Evolutionary conservation across 1,284 basidiomycete genomes (phyloP), one percentile per base, ranked within the genome.

Genomic region (Moesziomyces parantarcticus): DNA sequence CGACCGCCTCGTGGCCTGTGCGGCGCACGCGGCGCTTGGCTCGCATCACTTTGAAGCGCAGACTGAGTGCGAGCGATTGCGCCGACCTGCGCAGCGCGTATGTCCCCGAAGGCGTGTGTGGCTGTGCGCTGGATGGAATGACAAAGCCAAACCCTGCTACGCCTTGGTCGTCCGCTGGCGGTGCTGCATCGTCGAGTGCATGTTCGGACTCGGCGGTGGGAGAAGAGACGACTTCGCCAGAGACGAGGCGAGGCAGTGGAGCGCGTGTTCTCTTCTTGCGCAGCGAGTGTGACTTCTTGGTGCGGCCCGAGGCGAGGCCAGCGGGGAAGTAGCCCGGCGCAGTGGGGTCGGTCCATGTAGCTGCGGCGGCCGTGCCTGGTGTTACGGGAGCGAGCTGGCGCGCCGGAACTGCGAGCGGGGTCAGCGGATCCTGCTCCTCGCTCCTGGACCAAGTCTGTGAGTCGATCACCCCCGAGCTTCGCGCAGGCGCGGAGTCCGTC

Each of bases 281-380:
- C 25, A 58, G 21, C 5, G 55, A 52, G 11, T 51, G 42, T 1
- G 40, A 7, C 29, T 52, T 58, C 20, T 34, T 49, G n/a, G 48
- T 67, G 41, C 23, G 42, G 10, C 50, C 49, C 16, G 20, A 21
- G 21, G 21, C 44, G 10, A 73, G 59, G 10, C 58, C 59, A 2
- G 71, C 58, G 8, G 71, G 61, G 32, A 74, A 74, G 46, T 70
- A 75, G 43, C 50, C 59, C 3, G 67, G 67, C 18, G 72, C 58
- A 3, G 62, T 48, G n/a, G 72, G 62, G 22, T 75, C 72, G 9
- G 59, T 66, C 72, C 72, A 75, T 3, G 72, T 75, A 0, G 72
- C 72, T 8, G 72, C 72, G 0, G 72, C 72, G 3, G 72, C 72
- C n/a, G 66, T 61, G 25, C 59, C 53, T 16, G 72, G 72, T 1